Base-by-base conservation (phyloP, 495 filamentous ascomycete genomes). In the Xylaria cubensis region DNA sequence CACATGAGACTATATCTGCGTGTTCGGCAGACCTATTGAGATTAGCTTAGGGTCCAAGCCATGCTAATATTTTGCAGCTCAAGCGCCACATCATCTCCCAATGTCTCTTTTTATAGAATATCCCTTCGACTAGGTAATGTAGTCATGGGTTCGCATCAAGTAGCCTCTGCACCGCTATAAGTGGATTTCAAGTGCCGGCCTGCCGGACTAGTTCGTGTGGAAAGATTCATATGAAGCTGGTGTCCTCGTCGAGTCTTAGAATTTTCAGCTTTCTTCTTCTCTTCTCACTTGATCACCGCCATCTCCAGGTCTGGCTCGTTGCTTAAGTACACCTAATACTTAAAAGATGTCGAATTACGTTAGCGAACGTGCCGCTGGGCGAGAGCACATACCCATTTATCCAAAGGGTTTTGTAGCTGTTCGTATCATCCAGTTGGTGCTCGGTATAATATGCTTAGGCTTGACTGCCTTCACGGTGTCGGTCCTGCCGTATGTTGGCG, bases 371-470 rank as follows among this genome's bases (percentile, higher is more conserved):
- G 73, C 73, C 34, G 73, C 77, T 61, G 84, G 83, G 5, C 75
- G 72, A 48, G 81, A 84, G 72, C 85, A 87, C 67, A 80, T 85
- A 53, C 82, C 85, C 32, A 51, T 80, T 26, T 82, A 78, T n/a
- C 84, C 85, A 19, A 78, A 73, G 53, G 75, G 75, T 73, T 88
- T 90, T 69, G 84, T 90, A 62, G 82, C 84, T 21, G 79, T 94
- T 26, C 88, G 93, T 68, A 83, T 87, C 68, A 74, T 86, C 62
- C 92, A 95, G 76, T 81, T 87, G 32, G 75, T 92, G 50, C 80
- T 93, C 64, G 87, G 88, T n/a, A 76, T 94, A 71, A 84, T 91
- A 61, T 82, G 91, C 61, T 80, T 95, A 41, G 92, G 87, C n/a
- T 75, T 95, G 17, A 86, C 86, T 13, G 91, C 87, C 58, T 93